Conservation (phyloP, 2,329 filamentous ascomycete species). For the Fusarium lateritium region DNA sequence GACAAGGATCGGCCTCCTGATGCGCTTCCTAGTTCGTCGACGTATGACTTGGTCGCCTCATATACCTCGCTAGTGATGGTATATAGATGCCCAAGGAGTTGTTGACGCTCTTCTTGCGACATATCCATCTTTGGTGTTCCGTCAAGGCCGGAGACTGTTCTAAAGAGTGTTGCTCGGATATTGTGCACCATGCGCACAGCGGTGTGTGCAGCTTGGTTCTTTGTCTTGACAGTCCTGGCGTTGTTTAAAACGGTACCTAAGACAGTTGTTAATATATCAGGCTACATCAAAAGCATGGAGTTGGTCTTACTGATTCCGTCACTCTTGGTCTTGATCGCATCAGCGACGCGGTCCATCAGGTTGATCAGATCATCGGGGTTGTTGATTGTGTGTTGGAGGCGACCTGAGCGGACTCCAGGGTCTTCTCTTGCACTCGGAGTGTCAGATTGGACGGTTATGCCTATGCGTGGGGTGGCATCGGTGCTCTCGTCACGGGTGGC, state of each 20-base stretch:
- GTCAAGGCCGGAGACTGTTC: constrained; percentile 1
- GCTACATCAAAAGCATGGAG: fast-evolving
- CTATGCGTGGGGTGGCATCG: background rate
- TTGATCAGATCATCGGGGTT: background rate
- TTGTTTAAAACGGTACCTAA: background rate
- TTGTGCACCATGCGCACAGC: constrained; percentile 1
- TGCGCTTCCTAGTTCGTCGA: background rate
- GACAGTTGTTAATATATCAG: background rate
- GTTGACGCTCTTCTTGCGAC: background rate
- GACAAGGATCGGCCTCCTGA: constrained; percentile 18
- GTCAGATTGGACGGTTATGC: background rate
- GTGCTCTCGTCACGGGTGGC: background rate
- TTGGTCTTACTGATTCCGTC: constrained; percentile 10
- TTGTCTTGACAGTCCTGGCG: background rate
- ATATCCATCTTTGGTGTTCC: background rate
- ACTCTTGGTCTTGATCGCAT: background rate
- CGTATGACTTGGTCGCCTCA: background rate
- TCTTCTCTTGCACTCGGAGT: fast-evolving
- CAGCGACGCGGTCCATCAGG: background rate
- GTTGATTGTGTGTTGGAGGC: background rate
- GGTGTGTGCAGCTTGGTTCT: background rate
- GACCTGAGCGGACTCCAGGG: background rate
- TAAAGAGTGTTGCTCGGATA: constrained; percentile 4
- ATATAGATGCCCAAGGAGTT: background rate
- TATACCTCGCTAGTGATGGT: background rate